Percentiles rank a stretch among this genome's conserved stretches.
These are phyloP conservation scores for Nicotiana tabacum DNA, from an alignment of 257 asterid genomes.

Conservation along the genomic window DNA sequence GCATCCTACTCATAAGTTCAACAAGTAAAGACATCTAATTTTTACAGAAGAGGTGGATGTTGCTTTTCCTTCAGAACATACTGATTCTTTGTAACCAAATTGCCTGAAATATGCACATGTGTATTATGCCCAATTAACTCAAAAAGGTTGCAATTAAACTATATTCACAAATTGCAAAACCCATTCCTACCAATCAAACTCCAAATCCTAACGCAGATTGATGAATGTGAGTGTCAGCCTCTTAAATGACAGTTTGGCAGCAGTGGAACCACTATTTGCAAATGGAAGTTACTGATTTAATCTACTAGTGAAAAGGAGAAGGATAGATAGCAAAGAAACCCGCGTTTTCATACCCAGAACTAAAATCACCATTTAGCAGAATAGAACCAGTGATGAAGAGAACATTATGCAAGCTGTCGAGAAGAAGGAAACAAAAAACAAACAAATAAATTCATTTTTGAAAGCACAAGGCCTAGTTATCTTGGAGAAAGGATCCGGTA, in stretches of 20 bases:
- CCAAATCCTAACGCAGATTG: not conserved
- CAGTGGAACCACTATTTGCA: not conserved
- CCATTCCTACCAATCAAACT: not conserved
- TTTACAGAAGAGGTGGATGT: not conserved
- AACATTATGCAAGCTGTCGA: not conserved
- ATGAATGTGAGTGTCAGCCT: not conserved
- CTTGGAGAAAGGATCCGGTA: not conserved
- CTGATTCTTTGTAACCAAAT: not conserved
- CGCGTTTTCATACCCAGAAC: not conserved
- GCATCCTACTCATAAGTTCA: not conserved
- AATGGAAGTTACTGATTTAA: not conserved
- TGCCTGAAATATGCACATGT: not conserved
- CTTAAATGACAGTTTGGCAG: not conserved
- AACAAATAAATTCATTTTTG: not conserved
- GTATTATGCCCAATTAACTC: not conserved
- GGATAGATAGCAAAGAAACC: constrained; percentile 3
- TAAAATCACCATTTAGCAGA: not conserved
- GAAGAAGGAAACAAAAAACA: not conserved
- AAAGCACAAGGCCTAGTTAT: not conserved
- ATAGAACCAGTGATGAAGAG: not conserved
- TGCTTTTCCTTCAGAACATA: not conserved
- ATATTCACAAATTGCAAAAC: not conserved
- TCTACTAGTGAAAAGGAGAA: not conserved
- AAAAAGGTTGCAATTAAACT: not conserved
- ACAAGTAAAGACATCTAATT: not conserved